Conservation (phyloP, 176 grass and related monocot genomes). For the Microstegium vimineum region DNA sequence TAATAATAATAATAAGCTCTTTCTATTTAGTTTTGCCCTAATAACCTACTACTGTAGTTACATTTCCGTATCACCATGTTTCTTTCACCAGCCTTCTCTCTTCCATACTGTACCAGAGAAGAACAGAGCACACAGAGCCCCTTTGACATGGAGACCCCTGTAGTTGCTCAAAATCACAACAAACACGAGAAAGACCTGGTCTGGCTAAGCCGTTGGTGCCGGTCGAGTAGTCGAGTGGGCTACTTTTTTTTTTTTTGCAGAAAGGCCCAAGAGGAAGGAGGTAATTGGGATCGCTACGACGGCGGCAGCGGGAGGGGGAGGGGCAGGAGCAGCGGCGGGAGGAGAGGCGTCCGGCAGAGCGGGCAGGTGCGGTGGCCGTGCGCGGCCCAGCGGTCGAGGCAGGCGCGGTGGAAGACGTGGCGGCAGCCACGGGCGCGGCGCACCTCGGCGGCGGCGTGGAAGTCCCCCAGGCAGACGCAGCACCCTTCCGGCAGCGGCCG, state of each 20-base stretch:
- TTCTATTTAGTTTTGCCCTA: not conserved
- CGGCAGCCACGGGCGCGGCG: slow-evolving; percentile 58
- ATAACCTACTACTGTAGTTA: too few relatives aligned
- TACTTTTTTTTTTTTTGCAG: not conserved
- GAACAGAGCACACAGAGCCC: not conserved
- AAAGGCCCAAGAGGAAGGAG: not conserved
- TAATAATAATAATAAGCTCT: not conserved
- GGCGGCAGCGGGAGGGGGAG: not conserved
- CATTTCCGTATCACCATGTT: too few relatives aligned
- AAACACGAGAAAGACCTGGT: not conserved
- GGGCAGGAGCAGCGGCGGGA: slow-evolving; percentile 26
- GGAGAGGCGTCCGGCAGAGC: slow-evolving; percentile 62
- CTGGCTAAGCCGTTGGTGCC: too few relatives aligned
- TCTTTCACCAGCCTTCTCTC: too few relatives aligned
- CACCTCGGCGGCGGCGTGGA: slow-evolving; percentile 60
- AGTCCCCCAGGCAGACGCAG: slow-evolving; percentile 79
- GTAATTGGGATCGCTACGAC: not conserved
- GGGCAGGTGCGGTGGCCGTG: slow-evolving; percentile 78
- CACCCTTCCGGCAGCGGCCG: slow-evolving; percentile 32
- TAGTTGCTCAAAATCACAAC: not conserved
- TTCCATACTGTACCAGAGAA: too few relatives aligned
- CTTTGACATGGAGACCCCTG: not conserved
- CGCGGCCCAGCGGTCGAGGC: slow-evolving; percentile 73
- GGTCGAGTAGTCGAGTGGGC: too few relatives aligned
- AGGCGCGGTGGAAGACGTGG: slow-evolving; percentile 80